These are phyloP conservation scores for Mycena galopus DNA, from an alignment of 768 basidiomycete species.

Conservation along the genomic window DNA sequence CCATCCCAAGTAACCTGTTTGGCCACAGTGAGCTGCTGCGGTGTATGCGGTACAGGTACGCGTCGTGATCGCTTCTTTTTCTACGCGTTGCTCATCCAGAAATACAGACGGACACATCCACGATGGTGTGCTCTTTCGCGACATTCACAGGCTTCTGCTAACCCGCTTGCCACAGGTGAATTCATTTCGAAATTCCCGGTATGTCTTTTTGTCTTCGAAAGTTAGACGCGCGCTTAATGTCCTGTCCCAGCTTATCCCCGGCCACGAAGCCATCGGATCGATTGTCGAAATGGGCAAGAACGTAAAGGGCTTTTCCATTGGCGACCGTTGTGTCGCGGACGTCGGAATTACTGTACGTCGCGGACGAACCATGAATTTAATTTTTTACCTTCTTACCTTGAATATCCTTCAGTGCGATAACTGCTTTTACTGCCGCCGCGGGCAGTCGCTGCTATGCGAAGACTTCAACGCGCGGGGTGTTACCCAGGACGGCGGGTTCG, in stretches of 20 bases:
- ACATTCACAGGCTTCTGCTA: neutral
- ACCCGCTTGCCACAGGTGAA: conserved; percentile 55
- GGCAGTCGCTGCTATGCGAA: conserved; percentile 87
- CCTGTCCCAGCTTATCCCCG: conserved; percentile 69
- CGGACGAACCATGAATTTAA: neutral
- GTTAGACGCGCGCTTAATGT: neutral
- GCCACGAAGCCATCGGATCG: conserved; percentile 81
- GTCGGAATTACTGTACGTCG: conserved; percentile 72
- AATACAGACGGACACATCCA: conserved; percentile 73
- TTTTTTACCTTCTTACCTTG: too few species aligned
- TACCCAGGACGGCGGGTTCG: conserved; percentile 87
- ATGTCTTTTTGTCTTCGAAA: conserved; percentile 10
- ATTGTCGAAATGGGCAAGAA: conserved; percentile 84
- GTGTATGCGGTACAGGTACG: conserved; percentile 45
- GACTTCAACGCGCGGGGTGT: conserved; percentile 87
- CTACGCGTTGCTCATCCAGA: conserved; percentile 59
- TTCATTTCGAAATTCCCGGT: conserved; percentile 76
- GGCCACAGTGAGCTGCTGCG: conserved; percentile 56
- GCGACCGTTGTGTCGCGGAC: conserved; percentile 90
- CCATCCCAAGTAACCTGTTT: conserved; percentile 22
- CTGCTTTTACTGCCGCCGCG: conserved; percentile 91
- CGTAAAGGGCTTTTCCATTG: conserved; percentile 80
- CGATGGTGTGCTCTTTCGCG: conserved; percentile 50
- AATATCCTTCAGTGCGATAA: conserved; percentile 78
- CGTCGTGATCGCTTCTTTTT: neutral